phyloP scores from a whole-genome alignment of 106 monocot species.

The Dendrobium catenatum region DNA sequence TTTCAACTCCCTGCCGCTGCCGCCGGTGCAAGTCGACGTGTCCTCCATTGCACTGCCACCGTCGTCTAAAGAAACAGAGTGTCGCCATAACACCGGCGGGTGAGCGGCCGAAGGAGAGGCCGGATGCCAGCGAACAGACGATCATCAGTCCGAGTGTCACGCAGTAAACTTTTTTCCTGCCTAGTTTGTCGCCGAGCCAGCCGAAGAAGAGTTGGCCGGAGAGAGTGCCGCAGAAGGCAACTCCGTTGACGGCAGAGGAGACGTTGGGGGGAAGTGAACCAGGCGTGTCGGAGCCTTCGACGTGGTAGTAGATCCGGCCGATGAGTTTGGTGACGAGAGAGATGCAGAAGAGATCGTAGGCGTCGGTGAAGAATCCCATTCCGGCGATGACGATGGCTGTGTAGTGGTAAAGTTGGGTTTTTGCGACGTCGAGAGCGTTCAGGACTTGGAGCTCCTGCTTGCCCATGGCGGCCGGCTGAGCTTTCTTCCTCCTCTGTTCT shows the following conservation, averaged over 20 bases:
- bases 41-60: constrained; percentile 7
- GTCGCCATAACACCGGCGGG: constrained; percentile 28
- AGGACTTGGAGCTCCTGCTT: constrained; percentile 37
- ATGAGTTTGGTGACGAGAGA: constrained; percentile 17
- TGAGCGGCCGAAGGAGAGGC: constrained; percentile 44
- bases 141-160: constrained; percentile 54
- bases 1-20: neutral
- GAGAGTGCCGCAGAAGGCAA: constrained; percentile 23
- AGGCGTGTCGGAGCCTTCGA: constrained; percentile 5
- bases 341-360: constrained; percentile 23
- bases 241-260: constrained; percentile 12
- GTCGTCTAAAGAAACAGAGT: constrained; percentile 67
- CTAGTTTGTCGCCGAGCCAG: constrained; percentile 70
- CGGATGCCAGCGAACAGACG: constrained; percentile 46
- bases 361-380: constrained; percentile 91
- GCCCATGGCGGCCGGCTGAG: neutral
- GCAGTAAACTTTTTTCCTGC: constrained; percentile 48
- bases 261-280: constrained; percentile 11
- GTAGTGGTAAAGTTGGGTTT: constrained; percentile 84
- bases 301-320: constrained; percentile 17
- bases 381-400: constrained; percentile 79
- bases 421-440: constrained; percentile 62
- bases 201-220: constrained; percentile 38
- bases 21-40: constrained; percentile 4
- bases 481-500: neutral